Evolutionary conservation across 2,329 filamentous ascomycete genomes (phyloP), one percentile per base, ranked within the genome.

Genomic region (Beauveria sp.): DNA sequence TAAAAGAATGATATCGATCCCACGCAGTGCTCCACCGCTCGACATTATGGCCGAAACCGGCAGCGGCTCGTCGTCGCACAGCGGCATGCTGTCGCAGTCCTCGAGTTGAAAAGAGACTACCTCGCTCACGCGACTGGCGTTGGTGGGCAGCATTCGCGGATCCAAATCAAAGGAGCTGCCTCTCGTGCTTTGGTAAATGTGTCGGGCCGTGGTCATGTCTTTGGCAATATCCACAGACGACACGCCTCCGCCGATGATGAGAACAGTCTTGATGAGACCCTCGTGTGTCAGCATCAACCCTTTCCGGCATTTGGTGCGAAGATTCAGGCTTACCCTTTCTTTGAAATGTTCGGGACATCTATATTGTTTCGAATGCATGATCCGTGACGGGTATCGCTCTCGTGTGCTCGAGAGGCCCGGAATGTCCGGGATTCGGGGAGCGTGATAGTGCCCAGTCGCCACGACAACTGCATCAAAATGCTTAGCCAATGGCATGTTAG

Each of bases 401-500:
- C 9, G 89, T 82, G 67, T 91, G 94, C 63, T 82, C 82, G 75
- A 70, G 4, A 90, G 75, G 0, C 88, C 88, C 0, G 77, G 71
- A 3, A 87, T 80, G 46, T 81, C 76, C 0, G 88, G 87, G 1
- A 90, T 73, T 61, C 80, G 81, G 0, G 85, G 84, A 1, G 86
- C 76, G 64, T 83, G 81, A 66, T 88, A 90, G 70, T 90, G 87
- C 0, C 88, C 88, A 30, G 79, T 84, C 0, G 87, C 85, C 3
- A 88, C 81, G 1, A 89, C 80, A 1, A 90, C 77, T 0, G 84
- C 83, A 67, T 90, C 86, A 64, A 94, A 83, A 0, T 68, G 34
- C 62, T 43, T 55, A n/a, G 28, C 10, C 10, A n/a, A 10, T n/a
- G 43, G 10, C 47, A n/a, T 16, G 16, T 16, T 16, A 20, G 16